Base-by-base conservation (phyloP, 208 protist species). In the Tritrichomonas foetus region DNA sequence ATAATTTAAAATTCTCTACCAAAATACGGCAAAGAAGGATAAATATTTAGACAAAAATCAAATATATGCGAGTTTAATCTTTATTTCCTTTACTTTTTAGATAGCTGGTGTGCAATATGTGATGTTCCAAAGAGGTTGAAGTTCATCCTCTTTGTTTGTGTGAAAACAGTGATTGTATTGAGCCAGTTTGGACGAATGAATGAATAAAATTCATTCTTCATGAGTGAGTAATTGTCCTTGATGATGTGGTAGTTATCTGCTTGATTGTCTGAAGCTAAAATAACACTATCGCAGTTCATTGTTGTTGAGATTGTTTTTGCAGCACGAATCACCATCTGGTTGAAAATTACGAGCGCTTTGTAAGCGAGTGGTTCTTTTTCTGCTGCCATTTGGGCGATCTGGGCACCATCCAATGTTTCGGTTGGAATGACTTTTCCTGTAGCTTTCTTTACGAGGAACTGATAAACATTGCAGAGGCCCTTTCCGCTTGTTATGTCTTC, bases 161-260 rank as follows among this genome's bases (percentile, higher is more conserved):
- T 49, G 22, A n/a, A 78, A 22, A 78, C 33, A 3, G 14, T 5
- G 36, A 78, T 78, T 5, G 3, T 47, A 2, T 78, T 78, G 33
- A 78, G 39, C 69, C 69, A 78, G 33, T 78, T 36, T 47, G 69
- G 69, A 22, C 69, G 69, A 27, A 78, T 78, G 69, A 78, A 78
- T 22, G 3, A 11, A 47, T 78, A 78, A 27, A 78, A 78, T 47
- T 78, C 69, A 1, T 78, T 47, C 11, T 47, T 22, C 11, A 78
- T 14, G 11, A n/a, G 1, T 9, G 39, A 5, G 20, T 39, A 14
- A 47, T 49, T 47, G 3, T 39, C 30, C 5, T 49, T 39, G 33
- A 78, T 47, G 5, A 78, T 9, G 11, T 78, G 22, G 22, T 78
- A 5, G 33, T 78, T 78, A 5, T 39, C 16, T 13, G 47, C 69